Conservation (phyloP, 441 rosid genomes). For the Mallotus repandus region DNA sequence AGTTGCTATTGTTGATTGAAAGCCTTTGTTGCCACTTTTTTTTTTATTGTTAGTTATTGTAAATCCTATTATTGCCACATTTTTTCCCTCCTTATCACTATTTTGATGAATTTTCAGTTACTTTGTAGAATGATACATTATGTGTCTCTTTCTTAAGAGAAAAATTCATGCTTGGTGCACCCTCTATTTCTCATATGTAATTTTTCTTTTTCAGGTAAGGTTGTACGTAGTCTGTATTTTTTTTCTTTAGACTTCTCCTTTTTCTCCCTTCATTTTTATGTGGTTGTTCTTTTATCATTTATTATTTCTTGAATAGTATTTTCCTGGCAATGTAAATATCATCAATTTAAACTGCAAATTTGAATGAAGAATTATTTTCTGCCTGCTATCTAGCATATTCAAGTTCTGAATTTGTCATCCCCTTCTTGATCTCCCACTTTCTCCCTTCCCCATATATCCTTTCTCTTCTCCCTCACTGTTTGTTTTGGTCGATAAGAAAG, state of each 20-base stretch:
- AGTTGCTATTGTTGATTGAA: too few relatives aligned
- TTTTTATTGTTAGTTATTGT: too few relatives aligned
- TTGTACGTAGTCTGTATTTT: background rate
- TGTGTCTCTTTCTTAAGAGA: background rate
- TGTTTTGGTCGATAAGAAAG: too few relatives aligned
- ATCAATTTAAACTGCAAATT: background rate
- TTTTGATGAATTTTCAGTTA: background rate
- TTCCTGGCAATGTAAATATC: slow-evolving; percentile 3
- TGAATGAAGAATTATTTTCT: slow-evolving; percentile 29
- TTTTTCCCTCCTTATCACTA: too few relatives aligned
- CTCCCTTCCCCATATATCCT: too few relatives aligned
- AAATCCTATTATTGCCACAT: too few relatives aligned
- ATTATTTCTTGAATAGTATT: background rate
- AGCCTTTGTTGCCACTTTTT: too few relatives aligned
- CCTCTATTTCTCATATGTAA: background rate
- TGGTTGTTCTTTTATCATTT: background rate
- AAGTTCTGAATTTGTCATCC: background rate
- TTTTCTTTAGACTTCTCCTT: background rate
- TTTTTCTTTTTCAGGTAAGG: slow-evolving; percentile 21
- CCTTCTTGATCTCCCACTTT: background rate
- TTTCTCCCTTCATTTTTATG: background rate
- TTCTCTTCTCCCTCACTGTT: too few relatives aligned
- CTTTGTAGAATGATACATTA: background rate
- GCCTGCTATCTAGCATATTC: slow-evolving; percentile 1
- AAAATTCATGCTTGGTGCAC: background rate